Evolutionary conservation across 805 yeast genomes (phyloP), one percentile per base, ranked within the genome.

Genomic region (Wickerhamomyces mucosus): DNA sequence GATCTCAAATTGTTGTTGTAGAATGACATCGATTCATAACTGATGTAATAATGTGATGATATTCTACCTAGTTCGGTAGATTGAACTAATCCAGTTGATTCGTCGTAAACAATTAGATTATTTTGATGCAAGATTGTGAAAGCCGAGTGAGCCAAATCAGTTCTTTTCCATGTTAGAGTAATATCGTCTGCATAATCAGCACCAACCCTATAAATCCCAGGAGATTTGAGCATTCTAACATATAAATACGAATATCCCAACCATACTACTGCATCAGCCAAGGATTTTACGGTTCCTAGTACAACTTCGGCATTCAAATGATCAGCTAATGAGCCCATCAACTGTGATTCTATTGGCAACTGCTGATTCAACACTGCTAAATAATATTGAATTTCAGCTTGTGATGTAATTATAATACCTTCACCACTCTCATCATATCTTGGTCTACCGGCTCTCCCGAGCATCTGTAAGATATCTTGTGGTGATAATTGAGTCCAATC

Each of bases 381-480:
- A 48, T 86, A 89, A 50, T 85, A 88, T 41, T 83, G 89, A 13
- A 89, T 67, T 45, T 86, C 94, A 15, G 77, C 75, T 36, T 83
- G 92, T 0, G 88, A 69, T 0, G 97, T 92, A 29, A 89, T 84
- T 20, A 89, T 83, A 4, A 89, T 75, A 60, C 97, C 98, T 45
- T 84, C 95, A 46, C 98, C 98, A 46, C 75, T 72, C 13, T 75
- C 75, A 54, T 89, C 98, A 56, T 80, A 92, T 32, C 96, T 67
- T 0, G 98, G 98, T 56, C 98, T 70, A 44, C 97, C 97, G 14
- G 97, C 97, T 61, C 97, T 74, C 22, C 97, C 97, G n/a, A 89
- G 64, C 97, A 89, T 89, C 58, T 89, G 98, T 8, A 89, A 55
- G 23, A 89, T 79, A 57, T 92, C 97, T 47, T 89, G 98, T 0